Percentiles rank a stretch among this genome's conserved stretches.
These are phyloP conservation scores for Starmera stellimalicola DNA, from an alignment of 1,139 yeast species.

Conservation along the genomic window DNA sequence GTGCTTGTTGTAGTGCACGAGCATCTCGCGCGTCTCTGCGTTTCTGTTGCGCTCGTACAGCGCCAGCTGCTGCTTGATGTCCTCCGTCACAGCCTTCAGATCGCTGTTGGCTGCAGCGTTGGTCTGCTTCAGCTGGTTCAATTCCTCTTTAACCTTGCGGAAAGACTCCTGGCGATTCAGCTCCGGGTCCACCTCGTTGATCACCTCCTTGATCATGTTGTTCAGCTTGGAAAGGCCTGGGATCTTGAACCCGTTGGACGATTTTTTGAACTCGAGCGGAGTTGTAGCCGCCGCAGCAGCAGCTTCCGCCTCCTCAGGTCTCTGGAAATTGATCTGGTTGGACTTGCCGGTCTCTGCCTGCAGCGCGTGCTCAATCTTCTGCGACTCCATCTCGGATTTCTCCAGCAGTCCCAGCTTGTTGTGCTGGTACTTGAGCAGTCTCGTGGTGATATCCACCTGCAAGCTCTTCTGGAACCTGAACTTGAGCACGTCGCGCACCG, in stretches of 20 bases:
- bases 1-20: constrained; percentile 45
- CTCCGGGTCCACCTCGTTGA: constrained; percentile 58
- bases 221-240: constrained; percentile 45
- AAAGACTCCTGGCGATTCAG: constrained; percentile 51
- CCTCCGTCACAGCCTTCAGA: constrained; percentile 40
- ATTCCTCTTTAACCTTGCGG: constrained; percentile 40
- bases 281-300: constrained; percentile 13
- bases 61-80: constrained; percentile 36
- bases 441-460: constrained; percentile 51
- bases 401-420: constrained; percentile 39
- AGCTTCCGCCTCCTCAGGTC: constrained; percentile 30
- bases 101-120: constrained; percentile 50
- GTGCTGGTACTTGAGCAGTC: constrained; percentile 39
- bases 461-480: constrained; percentile 57
- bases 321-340: constrained; percentile 19
- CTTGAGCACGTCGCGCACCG: constrained; percentile 54
- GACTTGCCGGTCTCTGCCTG: constrained; percentile 22
- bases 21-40: constrained; percentile 34
- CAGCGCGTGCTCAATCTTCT: constrained; percentile 22
- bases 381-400: constrained; percentile 25
- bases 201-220: constrained; percentile 56
- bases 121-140: constrained; percentile 46
- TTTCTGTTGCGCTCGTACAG: constrained; percentile 24
- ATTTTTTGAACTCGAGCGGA: constrained; percentile 19
- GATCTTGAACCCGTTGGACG: constrained; percentile 27